Base-by-base conservation (phyloP, 2,329 filamentous ascomycete species). In the Cladosporium halotolerans region DNA sequence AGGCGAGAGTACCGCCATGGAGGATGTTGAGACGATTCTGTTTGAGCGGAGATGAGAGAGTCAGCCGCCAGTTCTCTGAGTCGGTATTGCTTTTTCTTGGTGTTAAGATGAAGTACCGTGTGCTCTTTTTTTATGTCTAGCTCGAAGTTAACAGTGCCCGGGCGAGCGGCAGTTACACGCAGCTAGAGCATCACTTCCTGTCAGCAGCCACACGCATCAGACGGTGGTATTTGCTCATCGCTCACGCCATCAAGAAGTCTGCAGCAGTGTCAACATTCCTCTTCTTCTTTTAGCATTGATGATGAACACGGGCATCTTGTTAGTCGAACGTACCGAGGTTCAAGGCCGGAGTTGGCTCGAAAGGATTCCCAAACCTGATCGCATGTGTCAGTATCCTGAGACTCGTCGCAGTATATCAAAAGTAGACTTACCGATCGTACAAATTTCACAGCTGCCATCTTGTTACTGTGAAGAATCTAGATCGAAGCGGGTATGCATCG, bases 351-450 rank as follows among this genome's bases (percentile, higher is more conserved):
- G 59, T 89, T 87, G 60, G 81, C 80, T 74, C 88, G 82, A 70
- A 96, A 96, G 2, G 88, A 91, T 68, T 87, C 86, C 76, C 89
- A 80, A 44, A 95, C 89, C 89, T 93, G 34, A 55, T 14, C 55
- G 38, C 45, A 50, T 50, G 16, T 45, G 50, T 72, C 34, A 70
- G 60, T 36, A 44, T 34, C 18, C 3, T 1, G 56, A 23, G 38
- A 38, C 16, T 18, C 16, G 16, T 18, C 16, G 8, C n/a, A 38
- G 14, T 3, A 4, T 7, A 19, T 9, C 23, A n/a, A 13, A 16
- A 28, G 18, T 51, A 65, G 60, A 60, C 64, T 63, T 14, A 68
- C 65, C 3, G 64, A 67, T 46, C 61, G 47, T 9, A 68, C 65
- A 45, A 68, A 68, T 19, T 53, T 53, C 1, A 53, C 13, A 9